These are phyloP conservation scores for Rhytidiadelphus loreus DNA, from an alignment of 225 moss, liverwort and hornwort genomes.

Conservation along the genomic window DNA sequence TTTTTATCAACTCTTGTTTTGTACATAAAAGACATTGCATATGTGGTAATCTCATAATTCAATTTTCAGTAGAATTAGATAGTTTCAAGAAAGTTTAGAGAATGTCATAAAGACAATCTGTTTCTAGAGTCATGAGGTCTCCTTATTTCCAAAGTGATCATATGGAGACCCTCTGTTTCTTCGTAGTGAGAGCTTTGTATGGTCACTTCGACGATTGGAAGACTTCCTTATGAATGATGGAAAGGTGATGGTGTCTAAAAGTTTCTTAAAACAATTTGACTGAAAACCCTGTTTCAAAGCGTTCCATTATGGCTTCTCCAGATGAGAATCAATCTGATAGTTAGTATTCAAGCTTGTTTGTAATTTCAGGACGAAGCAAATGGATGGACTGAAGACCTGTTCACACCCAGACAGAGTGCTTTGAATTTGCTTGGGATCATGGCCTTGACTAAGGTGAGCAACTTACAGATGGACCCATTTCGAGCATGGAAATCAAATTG, in stretches of 20 bases:
- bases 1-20: neutral
- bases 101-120: neutral
- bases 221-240: neutral
- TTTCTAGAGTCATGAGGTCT: neutral
- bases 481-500: neutral
- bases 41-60: neutral
- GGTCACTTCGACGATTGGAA: neutral
- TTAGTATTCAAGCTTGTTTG: neutral
- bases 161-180: neutral
- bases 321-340: neutral
- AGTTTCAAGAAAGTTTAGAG: neutral
- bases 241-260: neutral
- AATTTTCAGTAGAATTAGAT: too few relatives aligned
- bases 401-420: conserved; percentile 67
- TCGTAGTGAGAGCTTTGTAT: neutral
- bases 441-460: conserved; percentile 51
- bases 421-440: conserved; percentile 69
- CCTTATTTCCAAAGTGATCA: neutral
- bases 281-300: neutral
- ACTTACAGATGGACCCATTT: neutral
- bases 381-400: conserved; percentile 68
- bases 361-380: conserved; percentile 47
- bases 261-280: neutral
- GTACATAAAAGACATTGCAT: too few relatives aligned
- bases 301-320: neutral